Base-by-base conservation (phyloP, 371 early-diverging fungal genomes). In the Lichtheimia corymbifera region DNA sequence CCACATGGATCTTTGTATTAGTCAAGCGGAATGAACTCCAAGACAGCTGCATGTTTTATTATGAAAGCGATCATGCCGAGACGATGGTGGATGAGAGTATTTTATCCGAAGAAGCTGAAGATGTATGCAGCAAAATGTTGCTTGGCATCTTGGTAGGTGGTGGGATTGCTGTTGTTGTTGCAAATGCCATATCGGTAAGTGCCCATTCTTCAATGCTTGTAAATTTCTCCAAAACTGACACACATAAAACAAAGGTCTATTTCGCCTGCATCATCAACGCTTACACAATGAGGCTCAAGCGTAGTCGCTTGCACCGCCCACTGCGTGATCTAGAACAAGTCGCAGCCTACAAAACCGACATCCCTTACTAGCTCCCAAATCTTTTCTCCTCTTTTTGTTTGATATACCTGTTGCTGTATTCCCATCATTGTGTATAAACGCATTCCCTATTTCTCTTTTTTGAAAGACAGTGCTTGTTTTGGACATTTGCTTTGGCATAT, bases 21-120 rank as follows among this genome's bases (percentile, higher is more conserved):
- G 68, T 72, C 30, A 59, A 58, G 5, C 53, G 66, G 12, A 47
- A 44, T 17, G 64, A 61, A 12, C 40, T 66, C 18, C 41, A 50
- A 12, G 17, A 18, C 7, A 51, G 43, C 11, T 71, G 71, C 41
- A 47, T 50, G 41, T 51, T 55, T 11, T 53, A 58, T 18, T 27
- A 59, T 91, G 84, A 95, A 93, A 11, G 94, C 94, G 4, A 50
- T 4, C 13, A 28, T 42, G 43, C 13, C 30, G 45, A 15, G 5
- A 18, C 20, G 17, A 18, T 13, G 13, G 41, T 40, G 35, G 5
- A 14, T 41, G 50, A 14, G 1, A 22, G 13, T 5, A 35, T 35
- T 9, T 35, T 35, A 35, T 35, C 35, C 11, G 57, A 55, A 22
- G 47, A 47, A 7, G 25, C 62, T 15, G n/a, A 52, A 13, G 61